Evolutionary conservation across 2,329 filamentous ascomycete species (phyloP).

Genomic region (Fusarium kyushuense): DNA sequence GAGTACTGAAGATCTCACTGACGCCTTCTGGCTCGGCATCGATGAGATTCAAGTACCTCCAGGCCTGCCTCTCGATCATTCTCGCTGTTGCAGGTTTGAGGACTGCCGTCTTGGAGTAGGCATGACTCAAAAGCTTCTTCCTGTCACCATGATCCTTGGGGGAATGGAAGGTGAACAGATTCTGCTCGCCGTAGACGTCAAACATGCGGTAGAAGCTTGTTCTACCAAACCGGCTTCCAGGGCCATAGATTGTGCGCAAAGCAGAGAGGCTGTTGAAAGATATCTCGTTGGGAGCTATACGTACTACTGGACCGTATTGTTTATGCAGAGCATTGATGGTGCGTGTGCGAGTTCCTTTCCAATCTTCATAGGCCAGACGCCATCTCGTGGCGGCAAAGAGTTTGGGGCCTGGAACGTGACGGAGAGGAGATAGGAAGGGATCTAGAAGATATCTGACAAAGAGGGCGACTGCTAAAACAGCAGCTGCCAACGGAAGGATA

Average conservation of each 20-base stretch:
- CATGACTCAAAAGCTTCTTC: slow-evolving; percentile 65
- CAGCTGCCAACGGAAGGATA: background rate
- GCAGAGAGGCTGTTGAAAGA: slow-evolving; percentile 58
- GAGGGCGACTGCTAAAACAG: background rate
- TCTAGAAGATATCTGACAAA: slow-evolving; percentile 22
- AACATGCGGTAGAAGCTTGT: slow-evolving; percentile 68
- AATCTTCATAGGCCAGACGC: slow-evolving; percentile 60
- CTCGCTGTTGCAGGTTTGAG: slow-evolving; percentile 23
- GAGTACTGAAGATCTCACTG: slow-evolving; percentile 35
- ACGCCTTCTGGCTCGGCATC: slow-evolving; percentile 14
- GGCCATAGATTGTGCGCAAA: slow-evolving; percentile 65
- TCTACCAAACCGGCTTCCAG: slow-evolving; percentile 63
- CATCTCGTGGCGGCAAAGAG: slow-evolving; percentile 58
- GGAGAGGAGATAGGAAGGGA: slow-evolving; percentile 19
- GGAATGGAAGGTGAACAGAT: slow-evolving; percentile 64
- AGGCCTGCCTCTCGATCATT: slow-evolving; percentile 38
- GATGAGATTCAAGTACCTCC: slow-evolving; percentile 29
- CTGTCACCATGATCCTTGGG: slow-evolving; percentile 59
- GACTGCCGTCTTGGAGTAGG: slow-evolving; percentile 64
- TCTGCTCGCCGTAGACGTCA: slow-evolving; percentile 63
- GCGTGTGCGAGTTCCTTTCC: slow-evolving; percentile 56
- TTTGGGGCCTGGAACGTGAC: slow-evolving; percentile 52
- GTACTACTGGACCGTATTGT: slow-evolving; percentile 60
- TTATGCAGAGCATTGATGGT: slow-evolving; percentile 58
- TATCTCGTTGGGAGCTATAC: slow-evolving; percentile 61